Conservation (phyloP, 495 filamentous ascomycete species). For the Hypoxylon lienhwacheense region DNA sequence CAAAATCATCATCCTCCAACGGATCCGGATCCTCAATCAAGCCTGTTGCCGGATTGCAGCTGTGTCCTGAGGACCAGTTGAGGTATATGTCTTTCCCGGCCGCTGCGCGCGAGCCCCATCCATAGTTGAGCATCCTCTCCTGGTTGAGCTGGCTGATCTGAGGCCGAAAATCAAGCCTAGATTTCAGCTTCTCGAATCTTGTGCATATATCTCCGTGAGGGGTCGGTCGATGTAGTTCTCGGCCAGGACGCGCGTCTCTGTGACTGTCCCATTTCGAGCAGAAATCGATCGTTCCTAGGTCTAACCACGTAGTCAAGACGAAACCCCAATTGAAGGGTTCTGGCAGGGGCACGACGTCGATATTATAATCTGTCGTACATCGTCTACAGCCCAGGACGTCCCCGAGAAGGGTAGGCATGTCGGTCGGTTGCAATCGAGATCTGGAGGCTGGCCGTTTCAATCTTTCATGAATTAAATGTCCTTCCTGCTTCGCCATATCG, state of each 20-base stretch:
- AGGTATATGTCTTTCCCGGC: conserved; percentile 7
- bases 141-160: conserved; percentile 10
- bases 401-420: conserved; percentile 15
- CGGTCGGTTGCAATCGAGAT: conserved; percentile 4
- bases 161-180: conserved; percentile 10
- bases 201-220: conserved; percentile 17
- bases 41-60: conserved; percentile 23
- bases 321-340: conserved; percentile 31
- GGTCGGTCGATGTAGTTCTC: not conserved
- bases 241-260: conserved; percentile 11
- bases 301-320: conserved; percentile 25
- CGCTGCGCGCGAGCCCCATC: conserved; percentile 7
- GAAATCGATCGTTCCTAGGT: conserved; percentile 25
- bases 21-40: conserved; percentile 27
- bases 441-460: conserved; percentile 13
- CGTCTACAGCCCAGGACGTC: conserved; percentile 19
- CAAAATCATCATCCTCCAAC: conserved; percentile 24
- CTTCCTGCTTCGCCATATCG: conserved; percentile 25
- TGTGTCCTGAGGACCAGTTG: conserved; percentile 12
- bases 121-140: conserved; percentile 23
- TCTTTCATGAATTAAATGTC: conserved; percentile 25
- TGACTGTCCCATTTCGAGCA: conserved; percentile 30
- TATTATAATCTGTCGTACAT: conserved; percentile 27
- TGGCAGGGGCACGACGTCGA: conserved; percentile 20
- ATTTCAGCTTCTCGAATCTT: conserved; percentile 19